Conservation (phyloP, 768 basidiomycete genomes). For the Lactarius trivialis region DNA sequence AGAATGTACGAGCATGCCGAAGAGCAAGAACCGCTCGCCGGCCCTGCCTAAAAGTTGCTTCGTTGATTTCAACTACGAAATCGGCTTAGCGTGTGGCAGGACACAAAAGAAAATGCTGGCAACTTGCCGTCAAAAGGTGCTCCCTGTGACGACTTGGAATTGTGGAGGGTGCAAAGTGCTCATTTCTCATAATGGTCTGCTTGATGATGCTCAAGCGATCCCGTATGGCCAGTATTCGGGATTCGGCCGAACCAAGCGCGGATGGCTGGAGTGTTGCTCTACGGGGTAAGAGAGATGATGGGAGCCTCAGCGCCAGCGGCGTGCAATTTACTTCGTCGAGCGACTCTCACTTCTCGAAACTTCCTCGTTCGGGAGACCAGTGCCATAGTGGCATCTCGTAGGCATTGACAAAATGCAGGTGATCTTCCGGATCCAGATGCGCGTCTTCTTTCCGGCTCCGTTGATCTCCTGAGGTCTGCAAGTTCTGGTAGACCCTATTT, state of each 20-base stretch:
- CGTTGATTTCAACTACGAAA: constrained; percentile 76
- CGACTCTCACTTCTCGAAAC: constrained; percentile 72
- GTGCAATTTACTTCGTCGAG: neutral
- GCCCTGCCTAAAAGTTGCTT: constrained; percentile 91
- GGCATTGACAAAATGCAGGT: constrained; percentile 79
- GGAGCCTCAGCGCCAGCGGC: neutral
- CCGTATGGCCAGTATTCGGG: constrained; percentile 69
- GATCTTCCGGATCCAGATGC: constrained; percentile 68
- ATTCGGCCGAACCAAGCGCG: constrained; percentile 78
- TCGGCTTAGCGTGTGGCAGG: neutral
- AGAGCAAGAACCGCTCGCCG: constrained; percentile 83
- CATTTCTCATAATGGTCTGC: constrained; percentile 89
- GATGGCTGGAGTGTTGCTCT: constrained; percentile 53
- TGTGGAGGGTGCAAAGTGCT: constrained; percentile 96
- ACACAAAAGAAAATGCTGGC: neutral
- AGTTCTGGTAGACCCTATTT: constrained; percentile 63
- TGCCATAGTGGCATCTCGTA: constrained; percentile 96
- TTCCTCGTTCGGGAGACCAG: constrained; percentile 80
- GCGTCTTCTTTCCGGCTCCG: constrained; percentile 46
- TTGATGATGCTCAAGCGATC: constrained; percentile 87
- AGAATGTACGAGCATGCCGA: constrained; percentile 86
- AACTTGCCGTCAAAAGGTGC: constrained; percentile 75
- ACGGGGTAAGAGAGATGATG: constrained; percentile 20
- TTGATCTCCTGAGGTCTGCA: constrained; percentile 59
- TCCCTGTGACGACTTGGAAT: constrained; percentile 83